These are phyloP conservation scores for Suhomyces yuchorum DNA, from an alignment of 1,139 yeast species.

Conservation along the genomic window DNA sequence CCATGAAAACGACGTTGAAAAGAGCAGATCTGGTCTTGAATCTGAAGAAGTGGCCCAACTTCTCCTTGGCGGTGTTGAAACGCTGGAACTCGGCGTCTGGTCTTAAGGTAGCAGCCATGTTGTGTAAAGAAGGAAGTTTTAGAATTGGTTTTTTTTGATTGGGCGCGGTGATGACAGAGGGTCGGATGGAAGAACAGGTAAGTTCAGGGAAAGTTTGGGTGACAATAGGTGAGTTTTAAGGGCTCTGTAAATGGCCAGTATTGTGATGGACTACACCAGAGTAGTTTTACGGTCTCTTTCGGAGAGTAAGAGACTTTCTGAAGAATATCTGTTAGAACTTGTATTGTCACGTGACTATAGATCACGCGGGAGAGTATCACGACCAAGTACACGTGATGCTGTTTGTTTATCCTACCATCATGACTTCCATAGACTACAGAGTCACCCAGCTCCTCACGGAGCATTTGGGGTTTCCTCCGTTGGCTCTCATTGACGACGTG, in stretches of 20 bases:
- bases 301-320: too few relatives aligned
- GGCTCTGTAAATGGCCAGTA: too few relatives aligned
- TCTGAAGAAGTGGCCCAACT: constrained; percentile 46
- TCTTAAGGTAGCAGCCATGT: constrained; percentile 49
- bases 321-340: too few relatives aligned
- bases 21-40: constrained; percentile 44
- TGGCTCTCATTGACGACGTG: constrained; percentile 84
- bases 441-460: constrained; percentile 72
- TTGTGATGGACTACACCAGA: too few relatives aligned
- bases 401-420: constrained; percentile 1
- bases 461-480: constrained; percentile 84
- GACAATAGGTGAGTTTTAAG: neutral
- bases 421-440: constrained; percentile 32
- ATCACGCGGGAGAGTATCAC: too few relatives aligned
- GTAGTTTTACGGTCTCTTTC: too few relatives aligned
- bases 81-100: constrained; percentile 49
- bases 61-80: constrained; percentile 48
- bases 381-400: too few relatives aligned
- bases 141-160: constrained; percentile 11
- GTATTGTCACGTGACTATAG: too few relatives aligned
- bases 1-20: constrained; percentile 42
- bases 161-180: constrained; percentile 6
- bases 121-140: constrained; percentile 5
- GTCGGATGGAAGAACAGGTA: neutral
- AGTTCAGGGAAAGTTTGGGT: neutral